A percentile compares a stretch with the other conserved stretches of the same genome.
Evolutionary conservation across 1,284 basidiomycete genomes (phyloP).

Genomic region (Trichosporon faecale): DNA sequence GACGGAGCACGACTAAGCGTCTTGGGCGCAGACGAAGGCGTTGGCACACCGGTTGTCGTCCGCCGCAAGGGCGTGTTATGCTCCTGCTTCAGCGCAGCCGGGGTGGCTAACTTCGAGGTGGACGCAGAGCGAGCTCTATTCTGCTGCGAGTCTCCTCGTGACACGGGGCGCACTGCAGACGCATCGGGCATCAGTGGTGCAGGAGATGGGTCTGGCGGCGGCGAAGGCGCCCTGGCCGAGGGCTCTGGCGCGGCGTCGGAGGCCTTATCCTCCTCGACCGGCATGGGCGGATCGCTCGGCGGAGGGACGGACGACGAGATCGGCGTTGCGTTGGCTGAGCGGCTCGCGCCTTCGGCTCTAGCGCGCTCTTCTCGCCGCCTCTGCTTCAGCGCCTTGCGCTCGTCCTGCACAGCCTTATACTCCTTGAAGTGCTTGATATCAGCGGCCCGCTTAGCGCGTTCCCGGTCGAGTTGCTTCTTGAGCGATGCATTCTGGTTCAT

Average conservation of each 20-base stretch:
- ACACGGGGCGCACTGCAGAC: too few relatives aligned
- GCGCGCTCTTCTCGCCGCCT: slow-evolving; percentile 25
- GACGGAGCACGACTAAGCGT: slow-evolving; percentile 8
- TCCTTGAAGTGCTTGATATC: slow-evolving; percentile 38
- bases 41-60: background rate
- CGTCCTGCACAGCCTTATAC: slow-evolving; percentile 33
- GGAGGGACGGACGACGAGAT: background rate
- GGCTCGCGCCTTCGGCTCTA: background rate
- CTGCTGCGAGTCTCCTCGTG: background rate
- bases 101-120: background rate
- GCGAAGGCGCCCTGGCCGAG: background rate
- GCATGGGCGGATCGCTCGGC: background rate
- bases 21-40: background rate
- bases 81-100: background rate
- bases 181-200: background rate
- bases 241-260: background rate
- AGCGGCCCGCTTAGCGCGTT: slow-evolving; percentile 25
- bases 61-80: background rate
- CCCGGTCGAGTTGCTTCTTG: slow-evolving; percentile 28
- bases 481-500: slow-evolving; percentile 30
- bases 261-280: background rate
- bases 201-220: background rate
- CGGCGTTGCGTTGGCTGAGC: background rate
- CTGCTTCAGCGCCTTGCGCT: slow-evolving; percentile 29
- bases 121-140: background rate